Percentiles rank a stretch among this genome's conserved stretches.
These are phyloP conservation scores for Coemansia sp. DNA, from an alignment of 192 early-diverging fungal genomes.

Conservation along the genomic window DNA sequence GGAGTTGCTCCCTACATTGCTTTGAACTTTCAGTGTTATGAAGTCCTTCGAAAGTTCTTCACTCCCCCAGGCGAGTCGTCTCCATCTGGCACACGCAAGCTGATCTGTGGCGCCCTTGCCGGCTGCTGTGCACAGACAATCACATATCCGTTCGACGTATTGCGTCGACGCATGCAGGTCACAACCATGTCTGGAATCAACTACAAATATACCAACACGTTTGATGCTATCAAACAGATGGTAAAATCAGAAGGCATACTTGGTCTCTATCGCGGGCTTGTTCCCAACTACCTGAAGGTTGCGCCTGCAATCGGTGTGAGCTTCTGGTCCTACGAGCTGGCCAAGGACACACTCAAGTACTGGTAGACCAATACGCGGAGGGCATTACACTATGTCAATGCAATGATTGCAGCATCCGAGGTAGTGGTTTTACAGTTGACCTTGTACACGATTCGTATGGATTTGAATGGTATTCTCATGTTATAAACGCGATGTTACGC, in stretches of 20 bases:
- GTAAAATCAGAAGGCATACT: constrained; percentile 67
- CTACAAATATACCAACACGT: constrained; percentile 73
- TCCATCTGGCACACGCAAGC: constrained; percentile 63
- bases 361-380: constrained; percentile 28
- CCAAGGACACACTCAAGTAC: constrained; percentile 64
- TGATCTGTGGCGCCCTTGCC: constrained; percentile 73
- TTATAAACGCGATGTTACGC: neutral
- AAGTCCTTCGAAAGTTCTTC: constrained; percentile 70
- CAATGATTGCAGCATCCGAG: neutral
- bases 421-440: too few species aligned
- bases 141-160: constrained; percentile 78
- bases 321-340: constrained; percentile 79
- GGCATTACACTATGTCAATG: neutral
- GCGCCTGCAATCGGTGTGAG: constrained; percentile 82
- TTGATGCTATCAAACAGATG: constrained; percentile 66
- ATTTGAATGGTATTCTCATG: too few species aligned
- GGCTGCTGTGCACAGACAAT: constrained; percentile 80
- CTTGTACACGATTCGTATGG: too few species aligned
- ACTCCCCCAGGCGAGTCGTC: constrained; percentile 61
- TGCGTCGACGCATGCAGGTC: constrained; percentile 79
- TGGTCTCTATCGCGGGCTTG: constrained; percentile 74
- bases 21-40: constrained; percentile 80
- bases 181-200: constrained; percentile 66
- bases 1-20: constrained; percentile 82
- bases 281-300: constrained; percentile 84